Base-by-base conservation (phyloP, 169 alveolate genomes). In the Plasmodium yoelii region DNA sequence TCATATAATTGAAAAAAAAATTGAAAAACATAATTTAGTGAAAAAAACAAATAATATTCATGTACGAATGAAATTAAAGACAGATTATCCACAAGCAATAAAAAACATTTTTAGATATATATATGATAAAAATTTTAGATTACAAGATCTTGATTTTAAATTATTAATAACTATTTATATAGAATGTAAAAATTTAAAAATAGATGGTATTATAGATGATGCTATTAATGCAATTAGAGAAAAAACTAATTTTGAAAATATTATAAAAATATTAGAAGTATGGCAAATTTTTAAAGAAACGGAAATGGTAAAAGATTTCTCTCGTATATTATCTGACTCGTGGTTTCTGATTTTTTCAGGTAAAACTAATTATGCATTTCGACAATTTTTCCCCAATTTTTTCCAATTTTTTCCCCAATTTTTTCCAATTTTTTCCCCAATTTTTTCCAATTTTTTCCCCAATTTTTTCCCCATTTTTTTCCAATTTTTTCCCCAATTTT, bases 81-180 rank as follows among this genome's bases (percentile, higher is more conserved):
- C 90, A 18, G 24, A 80, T 39, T 80, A 80, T 70, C 90, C 90
- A n/a, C 73, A 65, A 80, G 90, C 90, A 10, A 42, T 80, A 22
- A 49, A 80, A 47, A 67, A 61, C 18, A 64, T 80, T 80, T 67
- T 80, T 70, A 53, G 64, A 59, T 80, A 80, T 70, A 67, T 80
- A 64, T 67, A 65, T 63, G 80, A 80, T 67, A 80, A 53, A 56
- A 67, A 39, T 65, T 65, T 80, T 42, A 80, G 68, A 19, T 18
- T 80, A 55, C 15, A 67, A 10, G 71, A 80, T 42, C 49, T 80
- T 22, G 84, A 64, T 80, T 80, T 80, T 61, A 80, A 67, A 80
- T 57, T 80, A 22, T 80, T 80, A 60, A 73, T 80, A 24, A 67
- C 84, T n/a, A 53, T 80, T 8, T 80, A 80, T 26, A 80, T 80